Base-by-base conservation (phyloP, 305 asterid species). In the Striga hermonthica region DNA sequence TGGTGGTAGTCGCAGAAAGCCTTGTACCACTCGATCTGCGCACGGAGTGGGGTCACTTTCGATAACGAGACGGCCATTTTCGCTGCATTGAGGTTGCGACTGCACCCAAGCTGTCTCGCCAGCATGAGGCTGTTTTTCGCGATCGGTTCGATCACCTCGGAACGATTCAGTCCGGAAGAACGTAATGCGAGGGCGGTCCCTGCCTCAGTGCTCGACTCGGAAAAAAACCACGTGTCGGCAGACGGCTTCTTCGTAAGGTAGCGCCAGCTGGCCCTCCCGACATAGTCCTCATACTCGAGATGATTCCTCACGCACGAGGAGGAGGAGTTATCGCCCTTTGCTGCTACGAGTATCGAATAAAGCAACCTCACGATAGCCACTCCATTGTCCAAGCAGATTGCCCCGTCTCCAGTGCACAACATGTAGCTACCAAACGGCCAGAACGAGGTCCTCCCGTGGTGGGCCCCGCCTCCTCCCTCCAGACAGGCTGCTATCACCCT, bases 11-110 rank as follows among this genome's bases (percentile, higher is more conserved):
- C 90, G 31, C 95, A 91, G 0, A 65, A 82, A 39, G 58, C 72
- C 62, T 91, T 83, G 52, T 81, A 91, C 96, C 96, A 88, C 79
- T 88, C 95, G 55, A 91, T 80, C 63, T 91, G 93, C 43, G 92
- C 91, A 68, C 95, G 74, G 9, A 84, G 84, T 5, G 93, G 88
- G 43, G 75, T 83, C 66, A 82, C 75, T 75, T 79, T 86, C 28
- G 86, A 69, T 44, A 91, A 75, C 54, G 70, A 72, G 57, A 79
- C 82, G 1, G 95, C 87, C 70, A 91, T 88, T 68, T 75, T 83
- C 1, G 97, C 96, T 6, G 77, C 80, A 81, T 84, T 88, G 5
- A 88, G 78, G 77, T 75, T 88, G 63, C 91, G 86, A 38, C 80
- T 82, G 54, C 86, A 80, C 15, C 96, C 95, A 66, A 72, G 47